A percentile compares a stretch with the other conserved stretches of the same genome.
Conservation (phyloP, 768 basidiomycete genomes). For the Astraeus odoratus region DNA sequence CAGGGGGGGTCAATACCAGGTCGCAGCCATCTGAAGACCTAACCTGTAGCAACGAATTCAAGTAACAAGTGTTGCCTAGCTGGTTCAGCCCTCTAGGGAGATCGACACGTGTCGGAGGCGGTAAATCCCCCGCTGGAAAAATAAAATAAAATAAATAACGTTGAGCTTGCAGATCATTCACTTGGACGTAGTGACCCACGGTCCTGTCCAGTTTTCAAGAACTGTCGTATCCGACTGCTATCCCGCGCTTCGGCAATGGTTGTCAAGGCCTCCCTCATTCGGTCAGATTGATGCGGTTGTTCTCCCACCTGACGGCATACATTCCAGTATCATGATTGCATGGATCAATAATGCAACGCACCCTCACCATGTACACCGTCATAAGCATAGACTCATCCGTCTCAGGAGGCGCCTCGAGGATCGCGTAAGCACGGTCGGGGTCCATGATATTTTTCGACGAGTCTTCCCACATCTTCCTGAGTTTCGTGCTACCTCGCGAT, state of each 20-base stretch:
- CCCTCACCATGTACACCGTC: conserved; percentile 65
- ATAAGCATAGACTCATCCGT: conserved; percentile 74
- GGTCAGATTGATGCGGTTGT: conserved; percentile 55
- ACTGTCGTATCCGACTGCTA: conserved; percentile 63
- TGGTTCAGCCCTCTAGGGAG: conserved; percentile 85
- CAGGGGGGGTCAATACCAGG: conserved; percentile 1
- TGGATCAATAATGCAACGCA: conserved; percentile 25
- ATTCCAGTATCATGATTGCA: conserved; percentile 6
- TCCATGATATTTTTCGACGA: conserved; percentile 56
- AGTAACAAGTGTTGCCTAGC: conserved; percentile 82
- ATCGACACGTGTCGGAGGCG: conserved; percentile 47
- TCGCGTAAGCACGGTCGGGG: conserved; percentile 62
- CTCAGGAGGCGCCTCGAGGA: conserved; percentile 63
- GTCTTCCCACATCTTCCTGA: conserved; percentile 47
- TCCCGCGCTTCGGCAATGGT: conserved; percentile 72
- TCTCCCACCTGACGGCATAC: conserved; percentile 53
- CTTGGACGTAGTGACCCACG: conserved; percentile 45
- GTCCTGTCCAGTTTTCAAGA: conserved; percentile 60
- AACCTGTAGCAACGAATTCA: conserved; percentile 58
- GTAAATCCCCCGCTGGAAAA: conserved; percentile 59
- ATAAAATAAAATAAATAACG: too few species aligned
- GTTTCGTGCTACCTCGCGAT: conserved; percentile 41
- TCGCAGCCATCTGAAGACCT: conserved; percentile 25
- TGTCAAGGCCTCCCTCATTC: conserved; percentile 64
- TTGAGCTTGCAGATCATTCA: not conserved